phyloP scores from a whole-genome alignment of 768 basidiomycete genomes.

The Rhodotorula sphaerocarpa region DNA sequence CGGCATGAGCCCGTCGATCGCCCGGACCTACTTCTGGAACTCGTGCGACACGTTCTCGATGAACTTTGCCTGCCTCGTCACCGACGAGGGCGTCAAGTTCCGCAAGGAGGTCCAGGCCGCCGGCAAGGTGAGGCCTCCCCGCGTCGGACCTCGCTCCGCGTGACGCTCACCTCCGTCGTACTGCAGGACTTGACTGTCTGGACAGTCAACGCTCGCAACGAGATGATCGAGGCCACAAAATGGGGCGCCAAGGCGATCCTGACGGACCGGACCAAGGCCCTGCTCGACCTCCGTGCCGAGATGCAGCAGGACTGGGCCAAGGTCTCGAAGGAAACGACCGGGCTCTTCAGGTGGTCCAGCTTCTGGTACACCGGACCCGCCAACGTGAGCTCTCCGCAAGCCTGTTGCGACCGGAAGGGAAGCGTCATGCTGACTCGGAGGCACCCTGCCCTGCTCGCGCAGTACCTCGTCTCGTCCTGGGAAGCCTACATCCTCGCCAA shows the following conservation, averaged over 20 bases:
- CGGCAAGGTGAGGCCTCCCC: slow-evolving; percentile 25
- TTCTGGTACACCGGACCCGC: slow-evolving; percentile 20
- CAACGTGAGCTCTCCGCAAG: slow-evolving; percentile 12
- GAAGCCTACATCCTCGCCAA: slow-evolving; percentile 28
- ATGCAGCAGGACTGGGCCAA: slow-evolving; percentile 31
- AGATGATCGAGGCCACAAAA: slow-evolving; percentile 46
- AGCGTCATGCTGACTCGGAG: neutral
- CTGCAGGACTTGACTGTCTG: slow-evolving; percentile 68
- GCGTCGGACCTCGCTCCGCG: neutral
- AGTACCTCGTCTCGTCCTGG: slow-evolving; percentile 29
- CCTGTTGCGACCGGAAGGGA: neutral
- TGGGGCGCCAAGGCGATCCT: slow-evolving; percentile 73
- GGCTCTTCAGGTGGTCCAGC: slow-evolving; percentile 18
- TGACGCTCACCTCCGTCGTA: neutral
- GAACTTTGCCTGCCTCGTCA: slow-evolving; percentile 62
- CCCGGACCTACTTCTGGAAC: slow-evolving; percentile 81
- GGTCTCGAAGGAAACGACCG: slow-evolving; percentile 23
- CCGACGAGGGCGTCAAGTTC: slow-evolving; percentile 64
- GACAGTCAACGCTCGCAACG: slow-evolving; percentile 68
- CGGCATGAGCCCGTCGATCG: slow-evolving; percentile 60
- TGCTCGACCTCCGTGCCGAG: slow-evolving; percentile 35
- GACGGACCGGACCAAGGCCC: slow-evolving; percentile 52
- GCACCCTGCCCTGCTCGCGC: neutral
- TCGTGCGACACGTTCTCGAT: slow-evolving; percentile 81
- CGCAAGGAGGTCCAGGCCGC: slow-evolving; percentile 61